These are phyloP conservation scores for Gracilariopsis chorda DNA, from an alignment of 23 red algal genomes.

Conservation along the genomic window DNA sequence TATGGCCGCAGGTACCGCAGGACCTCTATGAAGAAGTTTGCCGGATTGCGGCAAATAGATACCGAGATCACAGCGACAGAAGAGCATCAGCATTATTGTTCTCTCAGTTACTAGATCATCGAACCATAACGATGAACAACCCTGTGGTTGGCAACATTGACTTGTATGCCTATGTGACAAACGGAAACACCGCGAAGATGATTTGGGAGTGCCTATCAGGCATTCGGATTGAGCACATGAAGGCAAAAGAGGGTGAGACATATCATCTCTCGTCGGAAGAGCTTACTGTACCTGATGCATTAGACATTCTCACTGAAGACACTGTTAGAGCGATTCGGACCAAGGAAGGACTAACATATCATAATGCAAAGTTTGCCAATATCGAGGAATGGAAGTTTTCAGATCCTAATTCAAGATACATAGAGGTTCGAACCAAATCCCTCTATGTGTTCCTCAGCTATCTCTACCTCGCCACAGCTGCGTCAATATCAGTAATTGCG, in stretches of 20 bases:
- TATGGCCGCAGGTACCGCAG: background rate
- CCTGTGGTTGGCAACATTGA: constrained; percentile 1
- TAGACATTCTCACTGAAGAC: background rate
- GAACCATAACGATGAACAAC: background rate
- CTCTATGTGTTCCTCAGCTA: background rate
- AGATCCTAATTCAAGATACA: background rate
- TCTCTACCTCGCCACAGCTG: background rate
- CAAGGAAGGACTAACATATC: background rate
- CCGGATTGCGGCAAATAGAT: background rate
- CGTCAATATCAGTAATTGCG: background rate
- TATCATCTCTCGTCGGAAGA: background rate
- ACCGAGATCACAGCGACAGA: background rate
- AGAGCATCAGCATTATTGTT: background rate
- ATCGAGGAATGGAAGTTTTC: constrained; percentile 4
- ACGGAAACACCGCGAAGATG: background rate
- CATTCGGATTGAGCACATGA: background rate
- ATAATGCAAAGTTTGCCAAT: background rate
- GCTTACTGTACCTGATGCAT: background rate
- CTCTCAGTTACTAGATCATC: background rate
- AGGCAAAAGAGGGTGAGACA: background rate
- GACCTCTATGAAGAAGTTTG: constrained; percentile 12
- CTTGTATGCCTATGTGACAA: constrained; percentile 8
- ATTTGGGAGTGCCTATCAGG: constrained; percentile 2
- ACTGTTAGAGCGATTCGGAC: background rate
- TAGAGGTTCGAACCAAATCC: background rate